Conservation (phyloP, 345 rosid genomes). For the Murraya paniculata region DNA sequence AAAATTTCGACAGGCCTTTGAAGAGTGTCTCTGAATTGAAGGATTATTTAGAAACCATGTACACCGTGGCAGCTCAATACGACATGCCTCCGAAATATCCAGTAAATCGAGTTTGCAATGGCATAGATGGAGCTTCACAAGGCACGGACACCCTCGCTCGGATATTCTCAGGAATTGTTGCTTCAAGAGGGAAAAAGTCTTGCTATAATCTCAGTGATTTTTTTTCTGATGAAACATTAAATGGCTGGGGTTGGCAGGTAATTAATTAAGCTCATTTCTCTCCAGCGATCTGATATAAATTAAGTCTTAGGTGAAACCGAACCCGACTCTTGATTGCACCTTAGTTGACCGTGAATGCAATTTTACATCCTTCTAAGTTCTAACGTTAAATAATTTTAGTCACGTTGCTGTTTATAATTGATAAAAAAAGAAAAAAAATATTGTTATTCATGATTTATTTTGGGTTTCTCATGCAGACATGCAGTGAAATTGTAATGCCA, state of each 20-base stretch:
- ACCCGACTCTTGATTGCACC: too few species aligned
- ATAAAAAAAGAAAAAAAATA: too few species aligned
- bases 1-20: constrained; percentile 9
- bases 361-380: too few species aligned
- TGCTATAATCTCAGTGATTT: background rate
- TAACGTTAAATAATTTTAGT: too few species aligned
- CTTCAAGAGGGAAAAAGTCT: background rate
- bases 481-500: constrained; percentile 23
- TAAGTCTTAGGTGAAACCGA: too few species aligned
- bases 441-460: too few species aligned
- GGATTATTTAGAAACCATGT: background rate
- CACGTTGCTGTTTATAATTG: too few species aligned
- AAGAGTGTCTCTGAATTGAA: constrained; percentile 4
- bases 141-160: constrained; percentile 15
- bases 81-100: constrained; percentile 21
- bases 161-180: constrained; percentile 15
- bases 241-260: constrained; percentile 30
- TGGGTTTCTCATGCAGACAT: constrained; percentile 4
- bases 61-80: constrained; percentile 18
- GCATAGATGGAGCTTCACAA: constrained; percentile 8
- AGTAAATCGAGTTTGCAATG: constrained; percentile 12
- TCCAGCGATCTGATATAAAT: too few species aligned
- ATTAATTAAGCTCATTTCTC: background rate
- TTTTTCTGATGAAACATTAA: constrained; percentile 5
- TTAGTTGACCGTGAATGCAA: too few species aligned